Evolutionary conservation across 1,284 basidiomycete genomes (phyloP).

Genomic region (Pseudozyma tsukubaensis): DNA sequence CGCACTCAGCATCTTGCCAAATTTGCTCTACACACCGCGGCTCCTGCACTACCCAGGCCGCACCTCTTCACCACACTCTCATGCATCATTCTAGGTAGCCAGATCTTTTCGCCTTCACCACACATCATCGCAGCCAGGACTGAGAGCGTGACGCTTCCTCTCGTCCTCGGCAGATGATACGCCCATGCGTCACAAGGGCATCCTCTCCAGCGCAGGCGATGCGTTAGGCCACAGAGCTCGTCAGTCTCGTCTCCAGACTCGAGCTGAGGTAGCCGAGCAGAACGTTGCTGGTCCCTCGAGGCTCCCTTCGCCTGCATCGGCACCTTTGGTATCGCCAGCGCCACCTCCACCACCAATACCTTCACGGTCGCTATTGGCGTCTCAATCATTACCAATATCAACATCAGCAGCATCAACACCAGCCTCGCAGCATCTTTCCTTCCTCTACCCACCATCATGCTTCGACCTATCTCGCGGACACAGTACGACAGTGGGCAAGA

Average conservation of each 20-base stretch:
- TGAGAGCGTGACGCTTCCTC: slow-evolving; percentile 28
- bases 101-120: background rate
- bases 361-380: too few relatives aligned
- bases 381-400: background rate
- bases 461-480: slow-evolving; percentile 6
- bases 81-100: slow-evolving; percentile 33
- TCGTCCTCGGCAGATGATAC: slow-evolving; percentile 44
- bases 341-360: slow-evolving; percentile 41
- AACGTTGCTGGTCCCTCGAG: slow-evolving; percentile 35
- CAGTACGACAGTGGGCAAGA: background rate
- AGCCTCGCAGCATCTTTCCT: slow-evolving; percentile 7
- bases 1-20: background rate
- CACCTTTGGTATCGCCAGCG: slow-evolving; percentile 9
- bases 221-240: slow-evolving; percentile 18
- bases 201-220: slow-evolving; percentile 33
- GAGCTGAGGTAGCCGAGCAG: slow-evolving; percentile 7
- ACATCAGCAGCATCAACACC: slow-evolving; percentile 9
- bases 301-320: slow-evolving; percentile 6
- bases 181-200: slow-evolving; percentile 45
- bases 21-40: background rate
- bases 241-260: slow-evolving; percentile 7
- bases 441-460: slow-evolving; percentile 46
- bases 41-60: slow-evolving; percentile 11
- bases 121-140: slow-evolving; percentile 23
- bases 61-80: background rate